Evolutionary conservation across 192 early-diverging fungal species (phyloP), one percentile per base, ranked within the genome.

Genomic region (Jimgerdemannia lactiflua): DNA sequence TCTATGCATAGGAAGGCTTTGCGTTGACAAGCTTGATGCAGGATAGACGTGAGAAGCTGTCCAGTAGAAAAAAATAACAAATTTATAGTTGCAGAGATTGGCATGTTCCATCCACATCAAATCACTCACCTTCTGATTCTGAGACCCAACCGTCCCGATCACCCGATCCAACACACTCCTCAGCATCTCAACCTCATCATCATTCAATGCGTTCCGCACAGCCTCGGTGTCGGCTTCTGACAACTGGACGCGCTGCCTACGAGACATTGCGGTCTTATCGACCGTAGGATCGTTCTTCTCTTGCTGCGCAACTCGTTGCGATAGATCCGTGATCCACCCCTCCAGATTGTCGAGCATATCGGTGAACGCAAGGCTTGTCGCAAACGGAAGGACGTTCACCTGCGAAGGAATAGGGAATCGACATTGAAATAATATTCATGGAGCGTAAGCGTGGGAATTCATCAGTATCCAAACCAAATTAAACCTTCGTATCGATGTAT

Each of bases 401-500:
- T 78, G 68, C 10, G 14, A 59, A 10, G 49, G 6, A 10, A 14
- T 6, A 14, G 49, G 6, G 14, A 14, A 59, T 10, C 49, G 49
- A 0, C 8, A 59, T 59, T 14, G 14, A 14, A 59, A 6, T 10
- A 59, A 14, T 59, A 40, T 71, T 39, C 42, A 64, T 73, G 64
- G 3, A 41, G 39, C 18, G 40, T 39, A 40, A 68, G 71, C 39
- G 54, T 66, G 19, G 6, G 4, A 59, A 41, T 17, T 10, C 39
- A 71, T 65, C 14, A 29, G 70, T 64, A n/a, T 42, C 39, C 42
- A 8, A 43, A 65, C 68, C 42, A 59, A 40, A 64, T 65, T 19
- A 40, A 72, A 86, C 85, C 74, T 88, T 88, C 63, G 82, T 88
- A n/a, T 77, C 68, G 75, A 86, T 75, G 71, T 88, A 88, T 39